Evolutionary conservation across 371 early-diverging fungal species (phyloP).

Genomic region (Mucor mucedo): DNA sequence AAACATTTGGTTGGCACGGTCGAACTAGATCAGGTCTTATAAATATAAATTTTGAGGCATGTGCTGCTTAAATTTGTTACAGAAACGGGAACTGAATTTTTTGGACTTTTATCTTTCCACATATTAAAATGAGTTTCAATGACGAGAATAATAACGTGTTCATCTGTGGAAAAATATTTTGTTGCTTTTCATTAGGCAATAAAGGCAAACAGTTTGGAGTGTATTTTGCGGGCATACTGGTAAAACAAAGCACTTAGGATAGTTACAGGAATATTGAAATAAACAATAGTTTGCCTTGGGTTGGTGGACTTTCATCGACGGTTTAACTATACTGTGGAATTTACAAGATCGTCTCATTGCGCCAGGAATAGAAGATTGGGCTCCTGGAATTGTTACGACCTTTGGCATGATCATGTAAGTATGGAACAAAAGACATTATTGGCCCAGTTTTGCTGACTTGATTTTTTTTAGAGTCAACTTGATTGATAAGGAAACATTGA

Average conservation of each 20-base stretch:
- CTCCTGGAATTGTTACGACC: constrained; percentile 74
- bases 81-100: background rate
- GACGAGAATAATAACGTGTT: constrained; percentile 24
- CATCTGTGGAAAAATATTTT: constrained; percentile 24
- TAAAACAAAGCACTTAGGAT: constrained; percentile 19
- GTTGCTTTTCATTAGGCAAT: constrained; percentile 36
- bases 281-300: constrained; percentile 69
- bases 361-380: constrained; percentile 80
- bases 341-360: constrained; percentile 38
- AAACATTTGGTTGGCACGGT: no score
- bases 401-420: constrained; percentile 73
- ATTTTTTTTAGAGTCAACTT: constrained; percentile 42
- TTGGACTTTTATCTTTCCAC: background rate
- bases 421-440: constrained; percentile 5
- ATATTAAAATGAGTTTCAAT: constrained; percentile 9
- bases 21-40: no score
- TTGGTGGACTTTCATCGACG: constrained; percentile 87
- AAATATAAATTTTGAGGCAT: no score
- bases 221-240: constrained; percentile 58
- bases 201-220: constrained; percentile 52
- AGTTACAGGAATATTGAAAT: background rate
- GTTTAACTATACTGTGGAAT: constrained; percentile 42
- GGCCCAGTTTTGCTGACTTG: background rate
- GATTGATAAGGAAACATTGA: constrained; percentile 60
- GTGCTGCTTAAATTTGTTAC: no score